Percentiles rank a stretch among this genome's conserved stretches.
Evolutionary conservation across 306 rosid species (phyloP).

Genomic region (Cotoneaster glaucophyllus): DNA sequence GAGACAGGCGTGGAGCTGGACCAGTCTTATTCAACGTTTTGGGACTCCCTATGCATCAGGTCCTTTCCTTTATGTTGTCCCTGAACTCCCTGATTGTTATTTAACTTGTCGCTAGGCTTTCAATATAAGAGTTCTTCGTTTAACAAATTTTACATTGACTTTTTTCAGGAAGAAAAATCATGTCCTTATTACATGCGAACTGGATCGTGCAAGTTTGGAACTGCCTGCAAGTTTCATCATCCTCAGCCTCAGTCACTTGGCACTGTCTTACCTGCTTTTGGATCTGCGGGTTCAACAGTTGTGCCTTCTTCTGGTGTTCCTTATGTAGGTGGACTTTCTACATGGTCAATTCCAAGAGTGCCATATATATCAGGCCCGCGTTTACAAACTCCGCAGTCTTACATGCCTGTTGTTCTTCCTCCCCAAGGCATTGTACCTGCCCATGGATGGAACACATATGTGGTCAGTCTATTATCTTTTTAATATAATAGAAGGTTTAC

Average conservation of each 20-base stretch:
- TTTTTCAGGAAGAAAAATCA: conserved; percentile 73
- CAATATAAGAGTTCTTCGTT: not conserved
- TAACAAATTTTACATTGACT: not conserved
- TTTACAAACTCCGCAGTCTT: conserved; percentile 50
- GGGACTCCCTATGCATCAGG: conserved; percentile 96
- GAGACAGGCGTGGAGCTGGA: conserved; percentile 92
- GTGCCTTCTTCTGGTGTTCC: conserved; percentile 57
- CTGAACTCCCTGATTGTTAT: not conserved
- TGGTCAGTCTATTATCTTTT: conserved; percentile 47
- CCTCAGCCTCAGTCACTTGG: conserved; percentile 63
- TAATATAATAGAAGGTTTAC: not conserved
- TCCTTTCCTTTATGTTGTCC: conserved; percentile 13
- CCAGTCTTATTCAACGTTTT: conserved; percentile 67
- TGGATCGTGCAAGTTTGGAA: conserved; percentile 84
- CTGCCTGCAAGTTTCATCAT: conserved; percentile 91
- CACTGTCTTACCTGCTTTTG: conserved; percentile 41
- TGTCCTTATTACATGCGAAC: conserved; percentile 90
- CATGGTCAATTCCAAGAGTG: conserved; percentile 66
- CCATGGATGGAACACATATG: conserved; percentile 72
- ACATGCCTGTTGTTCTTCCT: conserved; percentile 62
- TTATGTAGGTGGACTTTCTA: conserved; percentile 56
- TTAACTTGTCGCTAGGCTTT: not conserved
- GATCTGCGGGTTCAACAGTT: conserved; percentile 38
- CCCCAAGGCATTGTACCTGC: conserved; percentile 63
- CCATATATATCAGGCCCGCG: conserved; percentile 54